phyloP scores from a whole-genome alignment of 768 basidiomycete genomes.

The Pulveroboletus ravenelii region DNA sequence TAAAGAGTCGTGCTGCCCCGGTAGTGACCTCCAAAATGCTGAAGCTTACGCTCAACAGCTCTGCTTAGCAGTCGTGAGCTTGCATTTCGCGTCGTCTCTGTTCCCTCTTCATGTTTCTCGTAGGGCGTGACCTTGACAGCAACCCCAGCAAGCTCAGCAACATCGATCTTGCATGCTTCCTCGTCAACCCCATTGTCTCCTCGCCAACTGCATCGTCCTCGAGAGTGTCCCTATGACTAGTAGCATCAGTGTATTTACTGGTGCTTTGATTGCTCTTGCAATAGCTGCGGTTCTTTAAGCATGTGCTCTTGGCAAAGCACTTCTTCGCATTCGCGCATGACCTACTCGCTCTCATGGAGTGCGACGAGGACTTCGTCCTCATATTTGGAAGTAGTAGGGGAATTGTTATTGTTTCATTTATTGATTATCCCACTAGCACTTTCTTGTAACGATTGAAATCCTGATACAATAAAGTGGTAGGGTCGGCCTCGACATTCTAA shows the following conservation, averaged over 20 bases:
- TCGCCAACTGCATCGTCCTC: background rate
- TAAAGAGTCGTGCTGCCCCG: conserved; percentile 43
- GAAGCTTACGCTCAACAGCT: conserved; percentile 36
- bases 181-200: background rate
- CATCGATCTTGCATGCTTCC: conserved; percentile 2
- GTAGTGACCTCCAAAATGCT: conserved; percentile 43
- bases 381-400: background rate
- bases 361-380: background rate
- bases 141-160: conserved; percentile 9
- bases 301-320: background rate
- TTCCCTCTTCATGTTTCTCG: background rate
- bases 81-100: background rate
- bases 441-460: background rate
- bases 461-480: conserved; percentile 36
- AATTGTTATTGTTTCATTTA: background rate
- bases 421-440: background rate
- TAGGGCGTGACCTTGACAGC: conserved; percentile 52
- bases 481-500: conserved; percentile 77
- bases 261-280: conserved; percentile 7
- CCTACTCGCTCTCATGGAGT: background rate
- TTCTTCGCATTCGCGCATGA: background rate
- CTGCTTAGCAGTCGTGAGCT: conserved; percentile 49
- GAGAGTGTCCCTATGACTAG: conserved; percentile 5
- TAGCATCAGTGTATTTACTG: conserved; percentile 9
- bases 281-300: conserved; percentile 13